Percentiles rank a stretch among this genome's conserved stretches.
These are phyloP conservation scores for Cystofilobasidium capitatum DNA, from an alignment of 768 basidiomycete species.

Conservation along the genomic window DNA sequence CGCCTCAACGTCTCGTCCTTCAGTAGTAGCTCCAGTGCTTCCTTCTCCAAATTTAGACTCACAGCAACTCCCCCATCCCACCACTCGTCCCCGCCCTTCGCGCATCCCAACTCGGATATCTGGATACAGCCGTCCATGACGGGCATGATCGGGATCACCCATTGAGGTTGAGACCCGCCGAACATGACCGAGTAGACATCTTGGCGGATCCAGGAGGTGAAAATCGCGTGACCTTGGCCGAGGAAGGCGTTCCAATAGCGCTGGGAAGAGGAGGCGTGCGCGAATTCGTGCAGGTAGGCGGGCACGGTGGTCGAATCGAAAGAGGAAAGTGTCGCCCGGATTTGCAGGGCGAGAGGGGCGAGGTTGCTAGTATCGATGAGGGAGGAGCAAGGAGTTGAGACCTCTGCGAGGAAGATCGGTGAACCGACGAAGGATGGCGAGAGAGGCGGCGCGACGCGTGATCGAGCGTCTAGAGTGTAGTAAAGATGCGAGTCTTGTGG, in stretches of 20 bases:
- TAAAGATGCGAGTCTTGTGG: neutral
- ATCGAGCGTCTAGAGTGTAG: neutral
- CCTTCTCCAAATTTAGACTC: neutral
- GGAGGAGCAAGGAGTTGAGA: neutral
- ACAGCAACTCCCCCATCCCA: neutral
- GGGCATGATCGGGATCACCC: neutral
- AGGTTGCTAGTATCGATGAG: neutral
- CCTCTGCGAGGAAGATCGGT: conserved; percentile 1
- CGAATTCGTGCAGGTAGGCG: neutral
- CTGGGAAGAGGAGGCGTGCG: neutral
- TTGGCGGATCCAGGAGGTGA: neutral
- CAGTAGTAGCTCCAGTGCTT: neutral
- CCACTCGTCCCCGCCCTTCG: neutral
- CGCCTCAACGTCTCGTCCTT: neutral
- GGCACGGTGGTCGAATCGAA: neutral
- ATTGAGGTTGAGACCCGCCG: neutral
- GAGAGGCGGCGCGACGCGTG: neutral
- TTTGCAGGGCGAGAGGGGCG: neutral
- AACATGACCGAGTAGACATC: neutral
- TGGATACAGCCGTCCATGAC: neutral
- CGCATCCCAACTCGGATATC: neutral
- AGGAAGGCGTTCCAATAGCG: neutral
- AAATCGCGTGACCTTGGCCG: neutral
- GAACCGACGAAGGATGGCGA: neutral
- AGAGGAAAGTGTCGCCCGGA: neutral